Base-by-base conservation (phyloP, 441 rosid species). In the Croton laevigatus region DNA sequence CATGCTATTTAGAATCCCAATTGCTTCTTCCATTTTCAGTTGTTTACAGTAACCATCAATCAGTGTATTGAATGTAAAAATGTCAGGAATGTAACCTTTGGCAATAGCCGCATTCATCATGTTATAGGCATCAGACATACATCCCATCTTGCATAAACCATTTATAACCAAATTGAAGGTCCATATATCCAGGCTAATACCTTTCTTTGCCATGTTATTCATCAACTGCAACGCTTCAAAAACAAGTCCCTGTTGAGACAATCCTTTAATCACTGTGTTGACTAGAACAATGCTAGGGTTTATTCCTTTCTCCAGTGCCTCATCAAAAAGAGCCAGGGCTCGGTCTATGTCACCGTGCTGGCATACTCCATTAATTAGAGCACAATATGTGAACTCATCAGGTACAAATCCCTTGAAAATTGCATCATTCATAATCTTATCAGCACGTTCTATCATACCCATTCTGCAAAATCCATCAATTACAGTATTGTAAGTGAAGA, bases 101-200 rank as follows among this genome's bases (percentile, higher is more conserved):
- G 82, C 78, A 77, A 87, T 84, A 62, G 91, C 94, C 77, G 79
- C 79, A 74, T 89, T 82, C 79, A 91, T 71, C 45, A 93, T 80
- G 68, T 83, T 83, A 74, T 75, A 76, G 62, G 95, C 97, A 88
- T 89, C 98, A 72, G 91, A 81, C 72, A 91, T 83, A 38, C 94
- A 88, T n/a, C 96, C 97, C 90, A 93, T 87, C 85, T 93, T 95
- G 84, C 97, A 89, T 46, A 95, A 82, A 66, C 97, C 98, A 70
- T 89, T 88, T 23, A 91, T 80, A 34, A 95, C 78, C 62, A 91
- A 75, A 78, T 95, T 93, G 75, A 89, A 95, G 66, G 97, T 91
- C 85, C 93, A 89, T 48, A 93, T 79, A 69, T 91, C 81, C 0
- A 97, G 96, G 67, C 73, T 70, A 72, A 84, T 83, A 73, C 91